Evolutionary conservation across 2,329 filamentous ascomycete species (phyloP).

Genomic region (Ustulina deusta): DNA sequence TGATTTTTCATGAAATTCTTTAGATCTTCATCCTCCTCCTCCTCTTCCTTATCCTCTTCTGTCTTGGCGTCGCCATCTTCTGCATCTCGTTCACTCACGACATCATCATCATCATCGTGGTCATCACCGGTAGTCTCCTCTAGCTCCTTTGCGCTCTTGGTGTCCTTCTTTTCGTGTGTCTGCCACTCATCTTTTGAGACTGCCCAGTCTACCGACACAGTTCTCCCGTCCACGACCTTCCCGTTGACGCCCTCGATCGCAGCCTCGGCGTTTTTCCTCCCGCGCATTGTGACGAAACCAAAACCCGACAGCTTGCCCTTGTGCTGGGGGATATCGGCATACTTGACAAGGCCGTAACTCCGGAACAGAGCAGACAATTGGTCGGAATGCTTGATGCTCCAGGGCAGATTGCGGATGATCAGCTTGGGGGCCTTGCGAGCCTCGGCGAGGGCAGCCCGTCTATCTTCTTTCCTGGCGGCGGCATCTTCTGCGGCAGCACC

Average conservation of each 20-base stretch:
- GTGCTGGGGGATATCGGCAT: constrained; percentile 83
- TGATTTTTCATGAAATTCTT: constrained; percentile 70
- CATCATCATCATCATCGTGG: constrained; percentile 1
- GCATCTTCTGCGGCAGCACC: constrained; percentile 57
- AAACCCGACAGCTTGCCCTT: constrained; percentile 85
- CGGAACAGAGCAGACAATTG: constrained; percentile 83
- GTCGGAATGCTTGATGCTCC: constrained; percentile 90
- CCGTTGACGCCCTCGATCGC: constrained; percentile 89
- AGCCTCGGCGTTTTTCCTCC: constrained; percentile 90
- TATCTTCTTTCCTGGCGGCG: constrained; percentile 65
- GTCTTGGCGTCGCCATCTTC: constrained; percentile 51
- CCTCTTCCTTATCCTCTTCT: constrained; percentile 58
- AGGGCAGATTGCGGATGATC: constrained; percentile 93
- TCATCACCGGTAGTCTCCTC: constrained; percentile 51
- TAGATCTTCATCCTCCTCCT: constrained; percentile 54
- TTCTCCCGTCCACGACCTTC: constrained; percentile 87
- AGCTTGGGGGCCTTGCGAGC: constrained; percentile 75
- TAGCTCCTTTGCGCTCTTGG: constrained; percentile 41
- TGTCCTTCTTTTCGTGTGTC: constrained; percentile 60
- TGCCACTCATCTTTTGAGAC: constrained; percentile 92
- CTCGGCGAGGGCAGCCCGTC: constrained; percentile 70
- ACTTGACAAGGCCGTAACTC: constrained; percentile 92
- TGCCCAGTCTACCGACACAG: constrained; percentile 94
- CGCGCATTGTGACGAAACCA: constrained; percentile 89
- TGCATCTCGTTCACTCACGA: constrained; percentile 54